Evolutionary conservation across 208 protist species (phyloP).

Genomic region (Acanthamoeba divionensis): DNA sequence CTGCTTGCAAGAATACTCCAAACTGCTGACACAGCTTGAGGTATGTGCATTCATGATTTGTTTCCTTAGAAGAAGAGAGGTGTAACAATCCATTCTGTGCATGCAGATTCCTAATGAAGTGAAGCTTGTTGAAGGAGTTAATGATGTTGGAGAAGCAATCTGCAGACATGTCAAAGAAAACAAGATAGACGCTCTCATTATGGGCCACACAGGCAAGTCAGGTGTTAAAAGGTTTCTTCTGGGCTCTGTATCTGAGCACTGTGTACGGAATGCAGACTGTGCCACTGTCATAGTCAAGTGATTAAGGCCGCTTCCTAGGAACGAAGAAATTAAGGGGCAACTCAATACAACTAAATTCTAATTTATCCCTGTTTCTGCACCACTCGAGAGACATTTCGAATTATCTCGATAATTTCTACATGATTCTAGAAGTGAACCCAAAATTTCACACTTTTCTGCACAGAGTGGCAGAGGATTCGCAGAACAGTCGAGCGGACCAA

Average conservation of each 20-base stretch:
- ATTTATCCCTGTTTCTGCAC: no score
- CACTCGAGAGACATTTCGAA: no score
- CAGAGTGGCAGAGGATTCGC: no score
- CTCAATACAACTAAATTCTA: no score
- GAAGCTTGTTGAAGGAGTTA: neutral
- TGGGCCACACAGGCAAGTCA: conserved; percentile 31
- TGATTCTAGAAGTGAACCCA: no score
- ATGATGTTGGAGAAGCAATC: conserved; percentile 7
- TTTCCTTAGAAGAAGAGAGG: neutral
- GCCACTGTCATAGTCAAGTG: conserved; percentile 22
- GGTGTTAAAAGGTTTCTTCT: neutral
- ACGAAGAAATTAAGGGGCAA: no score
- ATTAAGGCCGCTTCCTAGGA: no score
- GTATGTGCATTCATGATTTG: neutral
- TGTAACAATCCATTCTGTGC: neutral
- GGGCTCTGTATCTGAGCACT: conserved; percentile 25
- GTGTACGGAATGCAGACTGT: conserved; percentile 2
- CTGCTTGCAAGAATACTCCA: conserved; percentile 33
- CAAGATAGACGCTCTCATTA: neutral
- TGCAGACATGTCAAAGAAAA: conserved; percentile 44
- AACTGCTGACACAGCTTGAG: neutral
- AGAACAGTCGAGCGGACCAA: no score
- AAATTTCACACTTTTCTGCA: no score
- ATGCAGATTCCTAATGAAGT: conserved; percentile 21
- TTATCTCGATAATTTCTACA: no score